Conservation (phyloP, 192 early-diverging fungal species). For the Linnemannia exigua region DNA sequence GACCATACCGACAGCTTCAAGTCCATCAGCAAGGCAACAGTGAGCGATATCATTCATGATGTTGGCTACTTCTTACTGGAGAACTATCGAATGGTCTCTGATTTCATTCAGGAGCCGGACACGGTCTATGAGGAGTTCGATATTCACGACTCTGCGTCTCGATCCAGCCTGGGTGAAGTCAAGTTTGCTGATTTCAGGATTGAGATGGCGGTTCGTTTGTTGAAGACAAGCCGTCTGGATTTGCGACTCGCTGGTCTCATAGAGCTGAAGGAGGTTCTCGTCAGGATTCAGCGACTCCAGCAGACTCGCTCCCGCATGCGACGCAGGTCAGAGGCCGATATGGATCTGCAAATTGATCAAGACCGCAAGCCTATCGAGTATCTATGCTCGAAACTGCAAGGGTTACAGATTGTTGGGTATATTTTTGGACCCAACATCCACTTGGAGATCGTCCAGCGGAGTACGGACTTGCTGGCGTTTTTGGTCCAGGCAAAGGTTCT, state of each 20-base stretch:
- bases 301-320: constrained; percentile 38
- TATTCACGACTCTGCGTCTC: constrained; percentile 31
- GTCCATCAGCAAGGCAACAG: constrained; percentile 30
- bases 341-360: constrained; percentile 43
- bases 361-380: constrained; percentile 50
- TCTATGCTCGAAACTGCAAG: constrained; percentile 53
- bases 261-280: constrained; percentile 60
- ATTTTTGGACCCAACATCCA: constrained; percentile 65
- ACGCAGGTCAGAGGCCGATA: constrained; percentile 48
- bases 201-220: constrained; percentile 58
- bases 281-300: constrained; percentile 45
- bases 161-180: constrained; percentile 48
- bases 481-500: constrained; percentile 55
- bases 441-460: constrained; percentile 62
- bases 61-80: constrained; percentile 46
- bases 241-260: constrained; percentile 59
- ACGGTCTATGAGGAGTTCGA: constrained; percentile 52
- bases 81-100: constrained; percentile 32
- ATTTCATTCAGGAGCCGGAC: constrained; percentile 44
- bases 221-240: constrained; percentile 60
- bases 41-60: constrained; percentile 32
- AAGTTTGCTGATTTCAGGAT: constrained; percentile 57
- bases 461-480: constrained; percentile 60
- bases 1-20: constrained; percentile 43
- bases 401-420: constrained; percentile 57